phyloP scores from a whole-genome alignment of 1,284 basidiomycete genomes.

The Lentinus polychrous region DNA sequence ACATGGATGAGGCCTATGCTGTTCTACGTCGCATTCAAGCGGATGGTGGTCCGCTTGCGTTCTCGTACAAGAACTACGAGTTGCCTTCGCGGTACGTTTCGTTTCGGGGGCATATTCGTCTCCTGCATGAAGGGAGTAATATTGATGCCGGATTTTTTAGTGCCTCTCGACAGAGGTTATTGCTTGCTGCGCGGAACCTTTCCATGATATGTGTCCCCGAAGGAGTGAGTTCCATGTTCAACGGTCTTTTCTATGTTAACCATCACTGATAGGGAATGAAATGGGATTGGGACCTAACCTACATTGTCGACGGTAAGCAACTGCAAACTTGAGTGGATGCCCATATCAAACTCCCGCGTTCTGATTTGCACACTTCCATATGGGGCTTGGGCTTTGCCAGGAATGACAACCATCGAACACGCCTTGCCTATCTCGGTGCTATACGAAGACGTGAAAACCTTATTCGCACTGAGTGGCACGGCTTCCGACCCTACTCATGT shows the following conservation, averaged over 20 bases:
- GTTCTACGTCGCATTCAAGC: conserved; percentile 61
- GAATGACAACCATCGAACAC: conserved; percentile 76
- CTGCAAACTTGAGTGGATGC: too few species aligned
- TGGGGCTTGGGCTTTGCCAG: conserved; percentile 25
- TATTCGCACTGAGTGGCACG: conserved; percentile 60
- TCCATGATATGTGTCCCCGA: conserved; percentile 69
- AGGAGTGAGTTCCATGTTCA: conserved; percentile 33
- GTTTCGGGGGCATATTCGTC: too few species aligned
- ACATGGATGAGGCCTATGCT: conserved; percentile 52
- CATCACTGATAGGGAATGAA: conserved; percentile 50
- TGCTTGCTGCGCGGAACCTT: conserved; percentile 52
- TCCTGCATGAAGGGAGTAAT: too few species aligned
- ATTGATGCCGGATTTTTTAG: conserved; percentile 31
- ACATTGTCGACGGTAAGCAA: conserved; percentile 57
- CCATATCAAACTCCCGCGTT: not conserved
- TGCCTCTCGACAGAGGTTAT: conserved; percentile 61
- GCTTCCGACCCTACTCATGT: conserved; percentile 66
- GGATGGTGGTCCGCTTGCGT: conserved; percentile 60
- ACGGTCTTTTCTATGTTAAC: not conserved
- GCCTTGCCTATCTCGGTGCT: conserved; percentile 55
- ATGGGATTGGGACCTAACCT: conserved; percentile 69
- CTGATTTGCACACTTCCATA: not conserved
- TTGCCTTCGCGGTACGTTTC: conserved; percentile 48
- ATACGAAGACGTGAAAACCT: conserved; percentile 59
- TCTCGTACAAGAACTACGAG: conserved; percentile 75